These are phyloP conservation scores for Metschnikowia chrysomelidarum DNA, from an alignment of 805 yeast species.

Conservation along the genomic window DNA sequence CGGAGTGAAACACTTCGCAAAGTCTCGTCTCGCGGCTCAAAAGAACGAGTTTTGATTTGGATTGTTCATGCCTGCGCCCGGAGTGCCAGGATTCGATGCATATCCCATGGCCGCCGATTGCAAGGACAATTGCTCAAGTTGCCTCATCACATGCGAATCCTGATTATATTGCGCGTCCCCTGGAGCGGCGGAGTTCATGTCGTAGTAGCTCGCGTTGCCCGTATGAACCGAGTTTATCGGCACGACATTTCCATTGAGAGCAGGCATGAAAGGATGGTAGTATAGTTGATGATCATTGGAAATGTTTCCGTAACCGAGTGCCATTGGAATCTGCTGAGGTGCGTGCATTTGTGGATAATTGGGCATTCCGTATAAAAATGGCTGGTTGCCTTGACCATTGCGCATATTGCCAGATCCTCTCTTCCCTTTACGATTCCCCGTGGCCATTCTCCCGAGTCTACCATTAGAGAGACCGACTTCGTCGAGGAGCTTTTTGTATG, in stretches of 20 bases:
- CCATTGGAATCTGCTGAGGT: slow-evolving; percentile 1
- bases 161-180: slow-evolving; percentile 3
- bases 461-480: slow-evolving; percentile 72
- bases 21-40: not conserved
- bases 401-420: slow-evolving; percentile 11
- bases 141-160: slow-evolving; percentile 39
- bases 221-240: slow-evolving; percentile 1
- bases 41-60: slow-evolving; percentile 8
- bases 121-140: slow-evolving; percentile 45
- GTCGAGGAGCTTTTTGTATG: slow-evolving; percentile 82
- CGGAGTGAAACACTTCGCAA: too few relatives aligned
- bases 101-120: slow-evolving; percentile 49
- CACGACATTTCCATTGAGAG: too few relatives aligned
- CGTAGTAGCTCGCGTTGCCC: slow-evolving; percentile 1
- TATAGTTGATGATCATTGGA: not conserved
- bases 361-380: slow-evolving; percentile 1
- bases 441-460: slow-evolving; percentile 28
- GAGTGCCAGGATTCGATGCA: slow-evolving; percentile 44
- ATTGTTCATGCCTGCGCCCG: slow-evolving; percentile 16
- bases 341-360: not conserved
- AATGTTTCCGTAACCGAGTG: not conserved
- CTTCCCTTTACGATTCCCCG: slow-evolving; percentile 27
- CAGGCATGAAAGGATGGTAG: not conserved
- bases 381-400: slow-evolving; percentile 1
- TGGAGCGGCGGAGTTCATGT: not conserved